Conservation (phyloP, 495 filamentous ascomycete genomes). For the Aspergillus hancockii region DNA sequence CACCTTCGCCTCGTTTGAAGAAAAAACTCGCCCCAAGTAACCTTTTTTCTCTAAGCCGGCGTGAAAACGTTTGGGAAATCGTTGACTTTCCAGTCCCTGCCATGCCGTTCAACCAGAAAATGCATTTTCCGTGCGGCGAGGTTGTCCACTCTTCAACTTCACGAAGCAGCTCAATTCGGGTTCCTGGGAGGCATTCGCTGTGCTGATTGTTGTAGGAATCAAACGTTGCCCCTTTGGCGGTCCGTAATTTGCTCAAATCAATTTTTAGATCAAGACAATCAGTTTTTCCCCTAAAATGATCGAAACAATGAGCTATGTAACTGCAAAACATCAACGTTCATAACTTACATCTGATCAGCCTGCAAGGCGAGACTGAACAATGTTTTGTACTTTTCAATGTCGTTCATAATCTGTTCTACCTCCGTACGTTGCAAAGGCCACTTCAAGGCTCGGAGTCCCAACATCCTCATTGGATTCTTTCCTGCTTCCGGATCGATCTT, state of each 20-base stretch:
- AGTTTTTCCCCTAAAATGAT: too few species aligned
- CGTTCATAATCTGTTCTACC: slow-evolving; percentile 24
- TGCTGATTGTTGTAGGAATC: slow-evolving; percentile 27
- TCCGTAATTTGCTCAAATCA: not conserved
- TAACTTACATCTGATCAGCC: slow-evolving; percentile 30
- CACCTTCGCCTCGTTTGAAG: slow-evolving; percentile 46
- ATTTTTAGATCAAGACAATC: slow-evolving; percentile 5
- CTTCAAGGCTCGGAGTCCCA: slow-evolving; percentile 31
- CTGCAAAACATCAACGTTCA: too few species aligned
- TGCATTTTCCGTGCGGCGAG: not conserved
- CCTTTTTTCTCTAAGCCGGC: not conserved
- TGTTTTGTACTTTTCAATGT: slow-evolving; percentile 33
- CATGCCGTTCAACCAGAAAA: slow-evolving; percentile 15
- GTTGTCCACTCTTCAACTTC: not conserved
- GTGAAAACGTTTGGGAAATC: slow-evolving; percentile 26
- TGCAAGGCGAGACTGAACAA: slow-evolving; percentile 31
- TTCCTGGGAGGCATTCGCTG: slow-evolving; percentile 34
- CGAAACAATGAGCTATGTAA: too few species aligned
- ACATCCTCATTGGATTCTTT: slow-evolving; percentile 29
- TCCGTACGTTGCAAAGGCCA: slow-evolving; percentile 33
- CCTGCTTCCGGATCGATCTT: slow-evolving; percentile 26
- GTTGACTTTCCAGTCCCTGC: slow-evolving; percentile 43
- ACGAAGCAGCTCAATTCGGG: slow-evolving; percentile 34
- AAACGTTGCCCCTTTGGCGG: slow-evolving; percentile 35
- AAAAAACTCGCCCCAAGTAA: slow-evolving; percentile 34